Base-by-base conservation (phyloP, 352 stramenopile species). In the Globisporangium nunn region DNA sequence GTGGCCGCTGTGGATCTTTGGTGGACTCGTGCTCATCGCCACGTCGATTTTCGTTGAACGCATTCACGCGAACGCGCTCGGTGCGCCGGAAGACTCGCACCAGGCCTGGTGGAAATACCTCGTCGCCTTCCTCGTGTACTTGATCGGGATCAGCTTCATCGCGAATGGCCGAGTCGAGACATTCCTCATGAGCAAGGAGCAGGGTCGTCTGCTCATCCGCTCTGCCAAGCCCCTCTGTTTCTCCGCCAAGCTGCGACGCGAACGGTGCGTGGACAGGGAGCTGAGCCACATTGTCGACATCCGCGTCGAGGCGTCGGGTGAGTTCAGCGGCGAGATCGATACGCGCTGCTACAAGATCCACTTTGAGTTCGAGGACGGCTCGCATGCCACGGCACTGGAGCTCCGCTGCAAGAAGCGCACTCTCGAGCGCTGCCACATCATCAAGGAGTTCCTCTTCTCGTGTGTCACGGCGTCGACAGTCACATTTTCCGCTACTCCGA, bases 61-160 rank as follows among this genome's bases (percentile, higher is more conserved):
- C 28, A 72, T 87, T 23, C 54, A 81, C 52, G 61, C 58, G 17
- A 59, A 77, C 14, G 58, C 61, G 1, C 55, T 70, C 28, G 52
- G 51, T 7, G 54, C 63, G 11, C 40, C 51, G n/a, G 46, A 12
- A n/a, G 62, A 30, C 17, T 31, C 14, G 2, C 58, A 54, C 30
- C 48, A 66, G 17, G 67, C 70, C 48, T 85, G 76, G 76, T 87
- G 78, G 78, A 87, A 89, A 55, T 86, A 89, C 71, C 41, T 85
- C 12, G 76, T 89, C 10, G 76, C 72, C 0, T 58, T 66, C 11
- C 56, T 76, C 40, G 72, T 89, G 44, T 86, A 83, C 64, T 15
- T 76, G 12, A 44, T 78, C 33, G 70, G 63, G 2, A 54, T 85
- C 8, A 50, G 56, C 18, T 59, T 89, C 10, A 64, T 84, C 39